Base-by-base conservation (phyloP, 192 early-diverging fungal genomes). In the Rhizoclosmatium sp. region DNA sequence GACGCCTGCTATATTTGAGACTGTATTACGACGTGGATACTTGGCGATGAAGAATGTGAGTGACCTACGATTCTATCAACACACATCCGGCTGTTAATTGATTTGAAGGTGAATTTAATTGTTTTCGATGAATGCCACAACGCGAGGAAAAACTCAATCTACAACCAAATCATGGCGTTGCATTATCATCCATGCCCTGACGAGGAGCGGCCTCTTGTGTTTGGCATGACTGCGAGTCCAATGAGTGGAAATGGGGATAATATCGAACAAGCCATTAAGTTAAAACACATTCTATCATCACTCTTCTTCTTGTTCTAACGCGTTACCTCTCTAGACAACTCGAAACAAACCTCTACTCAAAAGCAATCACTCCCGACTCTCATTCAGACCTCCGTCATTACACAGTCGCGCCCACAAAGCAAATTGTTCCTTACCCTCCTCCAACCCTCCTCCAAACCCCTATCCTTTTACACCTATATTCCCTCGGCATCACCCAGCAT, bases 61-160 rank as follows among this genome's bases (percentile, higher is more conserved):
- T 67, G 4, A 56, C 64, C 46, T 46, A 2, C 31, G 31, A 31
- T 31, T 31, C 31, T 31, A 31, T 31, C 41, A 7, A 51, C 41
- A 9, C 16, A 62, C 40, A 46, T 21, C 39, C 39, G 14, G 47
- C 46, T 81, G 76, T 46, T 42, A 12, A 42, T 65, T 69, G 21
- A 45, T 3, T 23, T 42, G 9, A n/a, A 93, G 88, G 89, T 97
- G 45, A 87, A 93, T 78, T 78, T 98, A 69, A 82, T 98, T 9
- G 89, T 98, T 23, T 94, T 98, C 87, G 97, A 98, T 81, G 97
- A 98, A 81, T 95, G 93, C 67, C 97, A 98, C 84, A 94, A 98
- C 79, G 88, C 95, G 3, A 83, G 91, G 21, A 90, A 91, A 70
- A 85, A 87, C 45, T 93, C 95, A 74, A 91, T 92, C 0, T 96